A percentile compares a stretch with the other conserved stretches of the same genome.
These are phyloP conservation scores for Rhizophagus prolifer DNA, from an alignment of 192 early-diverging fungal species.

Conservation along the genomic window DNA sequence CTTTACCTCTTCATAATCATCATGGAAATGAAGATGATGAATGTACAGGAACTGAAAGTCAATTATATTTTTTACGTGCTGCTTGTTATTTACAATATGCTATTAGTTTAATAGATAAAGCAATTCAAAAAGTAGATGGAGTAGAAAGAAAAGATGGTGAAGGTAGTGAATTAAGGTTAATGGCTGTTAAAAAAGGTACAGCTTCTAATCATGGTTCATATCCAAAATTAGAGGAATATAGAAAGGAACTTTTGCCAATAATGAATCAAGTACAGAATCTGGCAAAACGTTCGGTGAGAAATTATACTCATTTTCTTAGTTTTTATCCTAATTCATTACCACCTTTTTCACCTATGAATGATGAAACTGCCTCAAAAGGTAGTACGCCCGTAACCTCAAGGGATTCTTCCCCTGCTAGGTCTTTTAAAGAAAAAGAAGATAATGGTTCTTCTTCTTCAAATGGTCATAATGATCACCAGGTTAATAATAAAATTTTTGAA, in stretches of 20 bases:
- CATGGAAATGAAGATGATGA: conserved; percentile 22
- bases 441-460: neutral
- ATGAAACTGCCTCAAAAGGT: conserved; percentile 12
- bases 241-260: conserved; percentile 20
- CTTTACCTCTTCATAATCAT: conserved; percentile 21
- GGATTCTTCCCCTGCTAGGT: conserved; percentile 17
- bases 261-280: conserved; percentile 20
- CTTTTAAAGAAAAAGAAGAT: conserved; percentile 6
- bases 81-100: conserved; percentile 29
- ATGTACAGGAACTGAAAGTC: conserved; percentile 25
- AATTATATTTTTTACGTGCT: conserved; percentile 26
- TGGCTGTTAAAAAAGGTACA: conserved; percentile 10
- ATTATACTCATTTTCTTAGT: conserved; percentile 22
- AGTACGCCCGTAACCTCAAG: conserved; percentile 3
- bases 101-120: conserved; percentile 25
- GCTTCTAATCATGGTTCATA: neutral
- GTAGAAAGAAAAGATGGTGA: conserved; percentile 18
- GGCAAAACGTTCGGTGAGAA: conserved; percentile 16
- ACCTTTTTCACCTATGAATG: conserved; percentile 4
- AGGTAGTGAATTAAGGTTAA: conserved; percentile 10
- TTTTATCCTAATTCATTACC: conserved; percentile 26
- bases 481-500: neutral
- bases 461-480: neutral
- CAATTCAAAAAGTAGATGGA: conserved; percentile 28
- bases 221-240: conserved; percentile 13